Evolutionary conservation across 176 grass and related monocot genomes (phyloP).

Genomic region (Canna indica): DNA sequence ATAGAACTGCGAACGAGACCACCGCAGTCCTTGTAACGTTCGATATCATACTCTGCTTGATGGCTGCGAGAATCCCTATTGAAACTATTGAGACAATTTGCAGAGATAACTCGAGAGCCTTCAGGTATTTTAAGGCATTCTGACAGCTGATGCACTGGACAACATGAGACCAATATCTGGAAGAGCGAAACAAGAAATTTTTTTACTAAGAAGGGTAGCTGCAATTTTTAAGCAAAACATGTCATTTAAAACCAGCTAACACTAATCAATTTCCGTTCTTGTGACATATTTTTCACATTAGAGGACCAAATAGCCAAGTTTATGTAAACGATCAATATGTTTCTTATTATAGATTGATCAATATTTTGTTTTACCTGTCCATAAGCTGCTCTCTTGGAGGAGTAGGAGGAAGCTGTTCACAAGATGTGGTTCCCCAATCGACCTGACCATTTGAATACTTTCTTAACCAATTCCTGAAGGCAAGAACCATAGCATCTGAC

Average conservation of each 20-base stretch:
- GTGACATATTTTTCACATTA: no score
- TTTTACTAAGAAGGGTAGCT: not conserved
- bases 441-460: constrained; percentile 52
- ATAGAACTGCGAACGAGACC: constrained; percentile 36
- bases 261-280: no score
- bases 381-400: constrained; percentile 53
- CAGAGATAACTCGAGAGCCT: constrained; percentile 40
- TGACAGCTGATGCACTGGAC: constrained; percentile 67
- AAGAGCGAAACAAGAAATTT: constrained; percentile 5
- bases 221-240: not conserved
- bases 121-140: constrained; percentile 41
- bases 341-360: not conserved
- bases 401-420: constrained; percentile 39
- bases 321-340: not conserved
- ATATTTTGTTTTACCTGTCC: constrained; percentile 54
- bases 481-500: constrained; percentile 60
- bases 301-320: not conserved
- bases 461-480: constrained; percentile 84
- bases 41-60: constrained; percentile 32
- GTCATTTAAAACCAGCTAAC: not conserved
- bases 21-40: constrained; percentile 22
- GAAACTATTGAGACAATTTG: constrained; percentile 42
- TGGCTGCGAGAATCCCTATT: constrained; percentile 41
- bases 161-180: constrained; percentile 93
- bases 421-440: constrained; percentile 34